Percentiles rank a stretch among this genome's conserved stretches.
Conservation (phyloP, 768 basidiomycete species). For the Tricholoma furcatifolium region DNA sequence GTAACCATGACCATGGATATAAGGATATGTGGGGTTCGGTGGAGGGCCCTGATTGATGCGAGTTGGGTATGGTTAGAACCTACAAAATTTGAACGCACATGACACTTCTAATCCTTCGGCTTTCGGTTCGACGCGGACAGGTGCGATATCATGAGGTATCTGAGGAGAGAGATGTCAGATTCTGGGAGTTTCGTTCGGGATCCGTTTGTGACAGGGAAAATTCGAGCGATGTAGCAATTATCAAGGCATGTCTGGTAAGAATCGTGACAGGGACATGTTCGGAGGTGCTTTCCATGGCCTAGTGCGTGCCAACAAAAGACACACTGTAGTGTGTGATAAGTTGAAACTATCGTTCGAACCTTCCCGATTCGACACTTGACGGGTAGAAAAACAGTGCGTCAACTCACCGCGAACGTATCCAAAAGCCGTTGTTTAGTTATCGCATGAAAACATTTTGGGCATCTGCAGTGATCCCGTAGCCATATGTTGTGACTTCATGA, state of each 20-base stretch:
- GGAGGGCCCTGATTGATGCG: slow-evolving; percentile 46
- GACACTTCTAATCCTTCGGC: slow-evolving; percentile 67
- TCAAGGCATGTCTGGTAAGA: not conserved
- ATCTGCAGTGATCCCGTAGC: slow-evolving; percentile 92
- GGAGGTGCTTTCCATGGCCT: no score
- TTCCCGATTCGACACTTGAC: no score
- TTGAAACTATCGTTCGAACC: no score
- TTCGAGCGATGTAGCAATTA: no score
- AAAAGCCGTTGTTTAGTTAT: slow-evolving; percentile 88
- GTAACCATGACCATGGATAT: slow-evolving; percentile 89
- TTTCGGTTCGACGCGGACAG: slow-evolving; percentile 53
- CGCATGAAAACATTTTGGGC: slow-evolving; percentile 81
- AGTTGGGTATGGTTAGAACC: not conserved
- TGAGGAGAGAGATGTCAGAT: slow-evolving; percentile 25
- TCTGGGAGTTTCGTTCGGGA: not conserved
- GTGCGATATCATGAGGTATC: slow-evolving; percentile 78
- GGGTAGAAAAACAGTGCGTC: not conserved
- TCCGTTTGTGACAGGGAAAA: no score
- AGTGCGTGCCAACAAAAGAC: no score
- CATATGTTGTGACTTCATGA: slow-evolving; percentile 79
- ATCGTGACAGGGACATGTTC: not conserved
- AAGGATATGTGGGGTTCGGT: slow-evolving; percentile 68
- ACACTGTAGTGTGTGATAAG: no score
- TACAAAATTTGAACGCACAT: slow-evolving; percentile 48
- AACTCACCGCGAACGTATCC: slow-evolving; percentile 75